phyloP scores from a whole-genome alignment of 768 basidiomycete genomes.

The Trametes cingulata region DNA sequence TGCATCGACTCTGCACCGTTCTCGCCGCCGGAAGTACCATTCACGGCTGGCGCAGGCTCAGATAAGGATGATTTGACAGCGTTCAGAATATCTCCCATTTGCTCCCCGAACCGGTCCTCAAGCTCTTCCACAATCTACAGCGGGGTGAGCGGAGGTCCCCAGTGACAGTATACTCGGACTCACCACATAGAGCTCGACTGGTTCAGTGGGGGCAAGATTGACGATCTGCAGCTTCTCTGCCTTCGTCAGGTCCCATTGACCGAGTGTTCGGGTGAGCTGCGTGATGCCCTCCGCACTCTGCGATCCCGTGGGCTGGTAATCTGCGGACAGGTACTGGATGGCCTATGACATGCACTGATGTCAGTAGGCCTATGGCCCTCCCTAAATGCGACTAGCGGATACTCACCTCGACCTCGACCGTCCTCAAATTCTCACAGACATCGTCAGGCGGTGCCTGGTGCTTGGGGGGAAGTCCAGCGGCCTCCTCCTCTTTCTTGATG shows the following conservation, averaged over 20 bases:
- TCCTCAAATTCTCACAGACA: slow-evolving; percentile 78
- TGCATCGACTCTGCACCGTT: slow-evolving; percentile 2
- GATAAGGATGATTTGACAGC: slow-evolving; percentile 51
- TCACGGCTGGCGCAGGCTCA: slow-evolving; percentile 4
- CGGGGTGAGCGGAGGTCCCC: not conserved
- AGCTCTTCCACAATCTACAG: slow-evolving; percentile 89
- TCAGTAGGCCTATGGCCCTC: slow-evolving; percentile 11
- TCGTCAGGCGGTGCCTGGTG: slow-evolving; percentile 44
- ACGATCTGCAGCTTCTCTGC: slow-evolving; percentile 90
- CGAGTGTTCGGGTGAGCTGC: slow-evolving; percentile 65
- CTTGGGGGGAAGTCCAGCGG: slow-evolving; percentile 39
- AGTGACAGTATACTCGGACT: slow-evolving; percentile 32
- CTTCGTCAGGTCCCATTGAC: slow-evolving; percentile 76
- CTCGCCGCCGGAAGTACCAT: not conserved
- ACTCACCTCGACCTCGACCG: slow-evolving; percentile 80
- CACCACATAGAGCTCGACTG: slow-evolving; percentile 89
- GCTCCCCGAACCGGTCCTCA: slow-evolving; percentile 75
- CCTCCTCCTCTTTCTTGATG: slow-evolving; percentile 77
- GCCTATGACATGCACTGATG: slow-evolving; percentile 52
- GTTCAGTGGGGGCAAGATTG: slow-evolving; percentile 81
- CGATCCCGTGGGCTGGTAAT: slow-evolving; percentile 63
- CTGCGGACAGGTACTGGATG: slow-evolving; percentile 78
- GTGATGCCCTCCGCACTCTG: slow-evolving; percentile 70
- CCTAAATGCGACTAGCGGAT: not conserved
- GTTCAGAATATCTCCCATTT: slow-evolving; percentile 65